Evolutionary conservation across 1,284 basidiomycete species (phyloP), one percentile per base, ranked within the genome.

Genomic region (Sanghuangporus baumii): DNA sequence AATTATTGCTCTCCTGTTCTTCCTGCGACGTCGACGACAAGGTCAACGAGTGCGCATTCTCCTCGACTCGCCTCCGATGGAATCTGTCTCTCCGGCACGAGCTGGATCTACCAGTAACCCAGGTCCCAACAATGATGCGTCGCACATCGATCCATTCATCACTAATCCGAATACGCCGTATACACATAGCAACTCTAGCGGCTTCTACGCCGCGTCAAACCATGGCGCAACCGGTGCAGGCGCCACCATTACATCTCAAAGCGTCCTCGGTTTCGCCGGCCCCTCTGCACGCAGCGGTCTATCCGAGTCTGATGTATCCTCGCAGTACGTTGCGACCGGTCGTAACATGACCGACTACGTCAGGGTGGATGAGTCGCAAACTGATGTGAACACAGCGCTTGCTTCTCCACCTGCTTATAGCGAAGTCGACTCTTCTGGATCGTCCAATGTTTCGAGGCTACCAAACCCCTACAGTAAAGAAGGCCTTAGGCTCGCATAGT

Each of bases 351-450:
- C 26, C 3, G 31, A 16, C 11, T 52, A 52, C 51, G 51, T 1
- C 6, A 31, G 31, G 26, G 31, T 37, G 16, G 52, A 37, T n/a
- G 52, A 54, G 52, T 54, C 52, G 3, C 31, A 16, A 12, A 18
- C 38, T n/a, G 31, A n/a, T 31, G 26, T 7, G 8, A 54, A 8
- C 16, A 36, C 52, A 26, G 23, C 43, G 1, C 57, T 48, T 11
- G 43, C 34, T 18, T 58, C 26, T 31, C 57, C 57, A 7, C 57
- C 57, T n/a, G 57, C 57, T 18, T 58, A 58, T 26, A 58, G 43
- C 34, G 57, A 58, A 47, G 43, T 58, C 23, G 43, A 26, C 43
- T 6, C 41, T 8, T n/a, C 23, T 20, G 26, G 16, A 31, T 11
- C 40, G 6, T 48, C 26, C 16, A 11, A 18, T 31, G 31, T 34